Base-by-base conservation (phyloP, 257 asterid species). In the Cinchona pubescens region DNA sequence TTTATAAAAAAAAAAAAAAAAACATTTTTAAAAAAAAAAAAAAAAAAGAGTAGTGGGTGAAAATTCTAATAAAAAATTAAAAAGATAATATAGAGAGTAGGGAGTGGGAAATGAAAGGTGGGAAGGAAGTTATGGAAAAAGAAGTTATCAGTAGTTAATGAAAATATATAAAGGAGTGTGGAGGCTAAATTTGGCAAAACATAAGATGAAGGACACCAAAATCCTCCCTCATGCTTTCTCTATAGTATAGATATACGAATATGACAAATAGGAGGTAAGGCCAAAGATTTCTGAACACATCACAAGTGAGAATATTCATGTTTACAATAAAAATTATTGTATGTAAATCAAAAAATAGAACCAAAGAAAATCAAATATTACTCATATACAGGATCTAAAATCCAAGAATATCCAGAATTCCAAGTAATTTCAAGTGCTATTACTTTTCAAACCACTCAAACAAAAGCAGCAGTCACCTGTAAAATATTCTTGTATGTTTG, bases 401-500 rank as follows among this genome's bases (percentile, higher is more conserved):
- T 25, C 37, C 55, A 32, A 65, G 68, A 72, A 29, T 30, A 34
- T 32, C 77, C 53, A 32, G 35, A 23, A 46, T 63, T 48, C 25
- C 34, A 60, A 4, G 66, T 35, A 23, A 46, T 63, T 48, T 56
- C 34, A 60, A 4, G 66, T 35, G 25, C 34, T 51, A 35, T 58
- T n/a, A 30, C 67, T 32, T 38, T 72, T 74, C 75, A 27, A 38
- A 40, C 76, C 56, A 51, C 66, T 55, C 72, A 63, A 55, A 51
- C 32, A 38, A 38, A 38, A 38, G 42, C 42, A 59, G 46, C 59
- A 69, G 65, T 37, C 49, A 55, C 23, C 76, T 29, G 62, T 69
- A 30, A 67, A 38, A 63, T 68, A 32, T 49, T 79, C 21, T 43
- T 42, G 69, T 73, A 59, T 37, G 49, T 80, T 61, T 80, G 48